Percentiles rank a stretch among this genome's conserved stretches.
These are phyloP conservation scores for Botrytis hyacinthi DNA, from an alignment of 2,329 filamentous ascomycete species.

Conservation along the genomic window DNA sequence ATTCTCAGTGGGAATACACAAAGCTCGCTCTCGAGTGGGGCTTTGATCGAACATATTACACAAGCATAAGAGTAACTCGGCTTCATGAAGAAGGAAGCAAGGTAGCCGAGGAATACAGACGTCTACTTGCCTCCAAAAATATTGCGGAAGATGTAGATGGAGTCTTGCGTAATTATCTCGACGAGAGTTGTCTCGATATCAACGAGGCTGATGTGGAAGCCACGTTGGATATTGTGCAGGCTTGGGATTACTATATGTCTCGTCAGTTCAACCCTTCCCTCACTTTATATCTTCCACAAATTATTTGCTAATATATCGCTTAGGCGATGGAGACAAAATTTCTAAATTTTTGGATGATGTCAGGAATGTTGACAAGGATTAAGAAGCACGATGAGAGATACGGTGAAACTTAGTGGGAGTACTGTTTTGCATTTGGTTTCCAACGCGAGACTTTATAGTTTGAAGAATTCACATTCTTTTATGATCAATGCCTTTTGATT, in stretches of 20 bases:
- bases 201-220: not conserved
- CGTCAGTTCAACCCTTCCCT: not conserved
- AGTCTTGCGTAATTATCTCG: not conserved
- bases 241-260: not conserved
- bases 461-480: not conserved
- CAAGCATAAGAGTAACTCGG: not conserved
- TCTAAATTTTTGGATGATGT: not conserved
- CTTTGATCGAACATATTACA: not conserved
- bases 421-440: not conserved
- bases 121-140: not conserved
- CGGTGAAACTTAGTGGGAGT: not conserved
- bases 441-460: not conserved
- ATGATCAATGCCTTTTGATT: not conserved
- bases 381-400: not conserved
- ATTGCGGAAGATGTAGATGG: not conserved
- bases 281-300: accelerated
- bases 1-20: not conserved
- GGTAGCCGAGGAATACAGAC: not conserved
- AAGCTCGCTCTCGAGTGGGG: not conserved
- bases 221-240: not conserved
- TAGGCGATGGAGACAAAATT: not conserved
- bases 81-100: not conserved
- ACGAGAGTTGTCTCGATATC: not conserved
- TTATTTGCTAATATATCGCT: not conserved
- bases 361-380: not conserved